Evolutionary conservation across 805 yeast species (phyloP), one percentile per base, ranked within the genome.

Genomic region (Yarrowia deformans): DNA sequence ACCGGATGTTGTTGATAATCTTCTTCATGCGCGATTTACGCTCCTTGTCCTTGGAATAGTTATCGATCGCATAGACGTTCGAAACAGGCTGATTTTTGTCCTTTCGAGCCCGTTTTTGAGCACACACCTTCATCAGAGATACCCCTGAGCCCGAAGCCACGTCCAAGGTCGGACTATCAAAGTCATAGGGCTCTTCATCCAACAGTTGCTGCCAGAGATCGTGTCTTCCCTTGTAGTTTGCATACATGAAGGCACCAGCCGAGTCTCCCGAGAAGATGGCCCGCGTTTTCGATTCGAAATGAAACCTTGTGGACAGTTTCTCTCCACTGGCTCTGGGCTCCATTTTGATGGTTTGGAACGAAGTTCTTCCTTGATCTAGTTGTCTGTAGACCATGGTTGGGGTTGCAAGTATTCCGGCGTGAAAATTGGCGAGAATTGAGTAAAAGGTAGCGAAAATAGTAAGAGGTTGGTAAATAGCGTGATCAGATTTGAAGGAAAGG

Each of bases 151-250:
- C 55, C 6, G 56, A 63, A 3, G 68, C 68, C 34, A 63, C 45
- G 13, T 63, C 68, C 56, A 63, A 16, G 4, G 56, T 49, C 9
- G 68, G 68, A 16, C 56, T 34, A 2, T 23, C 32, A 23, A 63
- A 63, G 14, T 63, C 68, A 19, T 48, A 63, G 23, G 40, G 39
- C n/a, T 46, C 55, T 9, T 63, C 68, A 5, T 39, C 55, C 6
- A 63, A 55, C 4, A 63, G 29, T 29, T 48, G 45, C 14, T 49
- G 39, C 68, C 68, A 63, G 2, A 63, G 18, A 48, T 23, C 46
- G n/a, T 63, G 68, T n/a, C 68, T 10, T 9, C 68, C 68, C 48
- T 63, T 63, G 68, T 63, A 63, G 39, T 63, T 63, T 19, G 68
- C 68, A n/a, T 48, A 63, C 55, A 63, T 37, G 48, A 63, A 63